A percentile compares a stretch with the other conserved stretches of the same genome.
These are phyloP conservation scores for Alloteropsis angusta DNA, from an alignment of 202 grass and related monocot species.

Conservation along the genomic window DNA sequence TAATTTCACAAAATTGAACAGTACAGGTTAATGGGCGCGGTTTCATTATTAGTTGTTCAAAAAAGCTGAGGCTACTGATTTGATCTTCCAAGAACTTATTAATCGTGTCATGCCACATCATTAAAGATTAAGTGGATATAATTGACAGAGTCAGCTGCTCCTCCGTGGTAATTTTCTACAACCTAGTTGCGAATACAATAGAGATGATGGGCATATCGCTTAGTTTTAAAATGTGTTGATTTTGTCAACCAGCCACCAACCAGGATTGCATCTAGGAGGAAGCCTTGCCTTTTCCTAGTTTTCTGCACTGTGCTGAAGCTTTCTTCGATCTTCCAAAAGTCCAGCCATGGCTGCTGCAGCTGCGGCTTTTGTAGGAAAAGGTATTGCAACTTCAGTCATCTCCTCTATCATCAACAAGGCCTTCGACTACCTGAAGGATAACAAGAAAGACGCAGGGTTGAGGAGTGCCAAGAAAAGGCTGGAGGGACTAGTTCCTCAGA, in stretches of 20 bases:
- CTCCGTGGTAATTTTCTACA: not conserved
- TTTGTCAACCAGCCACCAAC: not conserved
- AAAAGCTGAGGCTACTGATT: not conserved
- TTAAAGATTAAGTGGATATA: no score
- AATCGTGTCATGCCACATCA: no score
- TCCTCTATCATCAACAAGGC: slow-evolving; percentile 7
- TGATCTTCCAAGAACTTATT: no score
- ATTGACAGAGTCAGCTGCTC: no score
- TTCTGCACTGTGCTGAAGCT: not conserved
- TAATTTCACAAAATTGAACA: not conserved
- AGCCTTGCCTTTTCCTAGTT: not conserved
- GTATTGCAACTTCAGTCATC: slow-evolving; percentile 2
- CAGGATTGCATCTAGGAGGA: not conserved
- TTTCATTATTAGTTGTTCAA: not conserved
- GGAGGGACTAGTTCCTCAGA: slow-evolving; percentile 8
- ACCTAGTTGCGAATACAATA: not conserved
- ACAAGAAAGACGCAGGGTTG: not conserved
- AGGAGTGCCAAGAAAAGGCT: not conserved
- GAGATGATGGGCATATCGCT: not conserved
- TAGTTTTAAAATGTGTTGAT: not conserved
- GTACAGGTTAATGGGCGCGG: not conserved
- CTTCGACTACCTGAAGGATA: not conserved
- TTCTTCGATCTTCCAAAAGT: not conserved
- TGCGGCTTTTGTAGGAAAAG: slow-evolving; percentile 12
- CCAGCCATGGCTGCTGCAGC: not conserved